These are phyloP conservation scores for Penstemon newberryi DNA, from an alignment of 257 asterid species.

Conservation along the genomic window DNA sequence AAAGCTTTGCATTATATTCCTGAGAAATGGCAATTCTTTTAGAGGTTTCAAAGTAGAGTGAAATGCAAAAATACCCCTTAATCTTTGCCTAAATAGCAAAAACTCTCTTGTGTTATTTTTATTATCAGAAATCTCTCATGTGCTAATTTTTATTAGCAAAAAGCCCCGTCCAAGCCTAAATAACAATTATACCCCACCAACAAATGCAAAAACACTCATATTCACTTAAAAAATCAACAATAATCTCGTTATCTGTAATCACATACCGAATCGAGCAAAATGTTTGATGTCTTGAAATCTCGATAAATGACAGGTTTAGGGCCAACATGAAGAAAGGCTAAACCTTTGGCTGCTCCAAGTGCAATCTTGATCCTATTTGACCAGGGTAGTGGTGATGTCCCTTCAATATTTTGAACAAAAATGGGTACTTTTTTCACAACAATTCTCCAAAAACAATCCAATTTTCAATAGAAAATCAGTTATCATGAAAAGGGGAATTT, in stretches of 20 bases:
- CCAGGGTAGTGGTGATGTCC: slow-evolving; percentile 97
- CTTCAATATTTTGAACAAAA: slow-evolving; percentile 45
- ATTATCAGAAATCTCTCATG: no score
- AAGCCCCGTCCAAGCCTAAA: no score
- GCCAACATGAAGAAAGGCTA: slow-evolving; percentile 88
- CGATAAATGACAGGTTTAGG: slow-evolving; percentile 87
- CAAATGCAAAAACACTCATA: no score
- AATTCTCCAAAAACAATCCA: not conserved
- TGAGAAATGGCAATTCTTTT: slow-evolving; percentile 26
- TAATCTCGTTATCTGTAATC: not conserved
- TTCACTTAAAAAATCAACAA: not conserved
- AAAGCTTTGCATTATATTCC: slow-evolving; percentile 93
- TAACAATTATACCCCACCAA: no score
- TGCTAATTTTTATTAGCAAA: no score
- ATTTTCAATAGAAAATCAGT: not conserved
- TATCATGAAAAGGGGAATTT: no score
- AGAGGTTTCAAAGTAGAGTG: not conserved
- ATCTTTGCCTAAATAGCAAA: no score
- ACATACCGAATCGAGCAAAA: slow-evolving; percentile 82
- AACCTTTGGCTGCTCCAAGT: slow-evolving; percentile 93
- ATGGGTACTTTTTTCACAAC: slow-evolving; percentile 16
- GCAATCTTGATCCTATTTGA: slow-evolving; percentile 85
- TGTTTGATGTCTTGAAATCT: slow-evolving; percentile 94
- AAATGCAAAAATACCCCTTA: no score
- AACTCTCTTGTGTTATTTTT: no score